These are phyloP conservation scores for Pleurotus salmoneostramineus DNA, from an alignment of 768 basidiomycete species.

Conservation along the genomic window DNA sequence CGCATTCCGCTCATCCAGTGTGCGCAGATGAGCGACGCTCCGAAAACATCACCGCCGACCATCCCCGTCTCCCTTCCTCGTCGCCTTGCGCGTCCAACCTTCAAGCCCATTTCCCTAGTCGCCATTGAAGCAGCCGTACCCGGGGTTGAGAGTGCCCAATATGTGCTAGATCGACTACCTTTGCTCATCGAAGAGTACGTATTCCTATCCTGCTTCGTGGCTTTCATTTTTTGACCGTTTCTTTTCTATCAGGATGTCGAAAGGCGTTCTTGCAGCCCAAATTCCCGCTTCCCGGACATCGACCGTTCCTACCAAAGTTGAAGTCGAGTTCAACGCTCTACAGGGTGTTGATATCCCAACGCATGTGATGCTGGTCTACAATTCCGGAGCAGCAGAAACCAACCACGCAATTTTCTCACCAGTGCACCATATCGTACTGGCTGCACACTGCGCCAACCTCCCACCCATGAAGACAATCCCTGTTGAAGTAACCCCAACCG, in stretches of 20 bases:
- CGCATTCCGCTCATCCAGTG: constrained; percentile 19
- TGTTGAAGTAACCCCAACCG: constrained; percentile 16
- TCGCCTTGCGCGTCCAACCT: constrained; percentile 48
- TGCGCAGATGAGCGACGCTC: constrained; percentile 27
- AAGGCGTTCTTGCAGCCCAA: constrained; percentile 33
- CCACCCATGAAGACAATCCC: constrained; percentile 49
- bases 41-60: constrained; percentile 10
- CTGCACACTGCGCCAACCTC: constrained; percentile 63
- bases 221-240: not conserved
- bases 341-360: constrained; percentile 34
- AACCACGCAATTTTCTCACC: constrained; percentile 51
- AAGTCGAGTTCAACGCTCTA: constrained; percentile 30
- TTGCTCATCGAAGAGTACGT: constrained; percentile 39
- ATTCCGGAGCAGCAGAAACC: constrained; percentile 10
- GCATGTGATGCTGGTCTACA: constrained; percentile 48
- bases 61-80: constrained; percentile 41
- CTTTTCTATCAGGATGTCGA: constrained; percentile 26
- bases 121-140: constrained; percentile 48
- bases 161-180: constrained; percentile 49
- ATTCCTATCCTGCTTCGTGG: not conserved
- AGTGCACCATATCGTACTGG: constrained; percentile 66
- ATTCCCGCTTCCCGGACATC: constrained; percentile 21
- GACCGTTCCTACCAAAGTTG: constrained; percentile 38
- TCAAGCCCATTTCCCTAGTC: constrained; percentile 39
- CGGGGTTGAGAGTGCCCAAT: constrained; percentile 42